Evolutionary conservation across 179 eudicot species (phyloP).

Genomic region (Actinidia arguta): DNA sequence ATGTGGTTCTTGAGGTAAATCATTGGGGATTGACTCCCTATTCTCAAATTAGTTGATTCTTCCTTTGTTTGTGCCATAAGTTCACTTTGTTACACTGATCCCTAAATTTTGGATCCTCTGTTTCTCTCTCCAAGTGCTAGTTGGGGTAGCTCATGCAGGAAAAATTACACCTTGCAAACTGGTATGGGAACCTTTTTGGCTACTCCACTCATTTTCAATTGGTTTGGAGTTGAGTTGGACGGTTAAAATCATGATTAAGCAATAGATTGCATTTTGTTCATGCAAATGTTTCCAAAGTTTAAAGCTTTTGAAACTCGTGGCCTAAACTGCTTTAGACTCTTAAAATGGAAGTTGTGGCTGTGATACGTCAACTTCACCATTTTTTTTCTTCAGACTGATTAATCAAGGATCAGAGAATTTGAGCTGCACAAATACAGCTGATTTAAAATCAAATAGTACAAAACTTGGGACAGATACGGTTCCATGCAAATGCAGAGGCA

Average conservation of each 20-base stretch:
- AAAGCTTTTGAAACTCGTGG: background rate
- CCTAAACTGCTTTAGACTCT: background rate
- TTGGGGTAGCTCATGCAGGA: no score
- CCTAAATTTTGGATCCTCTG: no score
- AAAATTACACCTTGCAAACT: no score
- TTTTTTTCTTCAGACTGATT: background rate
- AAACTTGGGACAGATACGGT: conserved; percentile 1
- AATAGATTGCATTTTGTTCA: background rate
- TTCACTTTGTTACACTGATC: no score
- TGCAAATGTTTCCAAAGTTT: conserved; percentile 1
- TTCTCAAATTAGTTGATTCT: no score
- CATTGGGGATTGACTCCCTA: background rate
- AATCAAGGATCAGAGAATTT: conserved; percentile 7
- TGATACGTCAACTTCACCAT: background rate
- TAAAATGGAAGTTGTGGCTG: background rate
- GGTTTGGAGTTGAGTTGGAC: background rate
- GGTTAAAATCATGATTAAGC: conserved; percentile 4
- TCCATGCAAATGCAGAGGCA: background rate
- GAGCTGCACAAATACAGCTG: background rate
- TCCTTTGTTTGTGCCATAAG: background rate
- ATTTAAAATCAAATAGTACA: background rate
- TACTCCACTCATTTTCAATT: no score
- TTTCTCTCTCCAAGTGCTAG: no score
- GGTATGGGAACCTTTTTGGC: no score
- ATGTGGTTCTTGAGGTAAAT: background rate